These are phyloP conservation scores for Elymus sibiricus DNA, from an alignment of 176 grass and related monocot species.

Conservation along the genomic window DNA sequence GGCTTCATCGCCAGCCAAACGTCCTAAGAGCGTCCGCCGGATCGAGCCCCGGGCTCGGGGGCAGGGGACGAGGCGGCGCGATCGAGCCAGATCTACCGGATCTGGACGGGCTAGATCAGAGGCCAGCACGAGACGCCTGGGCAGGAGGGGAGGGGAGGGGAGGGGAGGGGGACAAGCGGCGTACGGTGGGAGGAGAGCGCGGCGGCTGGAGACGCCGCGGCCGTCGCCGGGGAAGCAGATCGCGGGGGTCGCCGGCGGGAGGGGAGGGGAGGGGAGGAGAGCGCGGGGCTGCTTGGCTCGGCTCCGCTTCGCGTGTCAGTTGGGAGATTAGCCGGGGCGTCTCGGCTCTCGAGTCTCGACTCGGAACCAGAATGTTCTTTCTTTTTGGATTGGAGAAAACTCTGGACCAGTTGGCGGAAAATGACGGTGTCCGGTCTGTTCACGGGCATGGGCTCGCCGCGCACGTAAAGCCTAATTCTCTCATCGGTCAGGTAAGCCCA, in stretches of 20 bases:
- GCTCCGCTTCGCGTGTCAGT: neutral
- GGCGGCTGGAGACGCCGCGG: neutral
- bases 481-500: no score
- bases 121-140: neutral
- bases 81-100: slow-evolving; percentile 7
- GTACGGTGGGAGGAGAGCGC: neutral
- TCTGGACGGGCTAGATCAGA: neutral
- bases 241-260: neutral
- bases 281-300: neutral
- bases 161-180: neutral
- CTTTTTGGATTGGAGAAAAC: neutral
- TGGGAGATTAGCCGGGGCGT: neutral
- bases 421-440: no score
- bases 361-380: neutral
- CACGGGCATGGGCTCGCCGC: no score
- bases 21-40: neutral
- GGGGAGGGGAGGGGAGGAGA: neutral
- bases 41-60: neutral
- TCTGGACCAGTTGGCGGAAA: neutral
- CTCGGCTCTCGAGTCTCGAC: no score
- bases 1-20: neutral
- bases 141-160: neutral
- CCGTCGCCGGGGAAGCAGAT: neutral
- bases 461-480: no score
- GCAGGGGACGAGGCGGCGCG: neutral